Conservation (phyloP, 108 stramenopile genomes). For the Cylindrotheca fusiformis region DNA sequence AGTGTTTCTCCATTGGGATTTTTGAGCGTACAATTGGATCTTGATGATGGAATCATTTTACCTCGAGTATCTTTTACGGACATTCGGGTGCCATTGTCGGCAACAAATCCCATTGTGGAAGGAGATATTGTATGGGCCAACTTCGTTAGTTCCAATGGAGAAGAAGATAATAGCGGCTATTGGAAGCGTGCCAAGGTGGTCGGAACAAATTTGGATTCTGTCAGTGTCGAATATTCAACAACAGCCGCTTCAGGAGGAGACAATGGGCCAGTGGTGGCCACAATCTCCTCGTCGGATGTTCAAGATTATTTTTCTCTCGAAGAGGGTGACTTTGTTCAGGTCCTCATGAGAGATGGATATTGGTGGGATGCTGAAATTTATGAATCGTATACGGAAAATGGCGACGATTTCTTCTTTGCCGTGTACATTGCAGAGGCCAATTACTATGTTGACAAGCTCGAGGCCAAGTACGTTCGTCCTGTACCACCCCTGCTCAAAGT, state of each 20-base stretch:
- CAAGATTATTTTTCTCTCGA: not conserved
- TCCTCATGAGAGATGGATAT: not conserved
- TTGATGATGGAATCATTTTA: not conserved
- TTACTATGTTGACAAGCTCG: not conserved
- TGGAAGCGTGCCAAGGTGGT: not conserved
- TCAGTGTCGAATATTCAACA: not conserved
- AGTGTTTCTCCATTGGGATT: not conserved
- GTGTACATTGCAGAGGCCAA: not conserved
- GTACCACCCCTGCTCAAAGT: not conserved
- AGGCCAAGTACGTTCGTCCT: not conserved
- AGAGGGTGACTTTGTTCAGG: not conserved
- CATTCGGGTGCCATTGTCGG: not conserved
- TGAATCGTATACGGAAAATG: not conserved
- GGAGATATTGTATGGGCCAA: not conserved
- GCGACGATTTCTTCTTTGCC: not conserved
- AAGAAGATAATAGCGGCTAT: not conserved
- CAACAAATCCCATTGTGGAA: too few relatives aligned
- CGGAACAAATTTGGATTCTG: not conserved
- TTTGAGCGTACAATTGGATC: not conserved
- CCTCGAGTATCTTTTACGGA: not conserved
- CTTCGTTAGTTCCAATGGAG: not conserved
- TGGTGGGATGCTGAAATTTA: conserved; percentile 1
- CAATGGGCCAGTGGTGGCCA: not conserved
- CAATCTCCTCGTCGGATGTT: not conserved
- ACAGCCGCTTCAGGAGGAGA: too few relatives aligned